phyloP scores from a whole-genome alignment of 2,329 filamentous ascomycete species.

The Pseudogymnoascus sp. region DNA sequence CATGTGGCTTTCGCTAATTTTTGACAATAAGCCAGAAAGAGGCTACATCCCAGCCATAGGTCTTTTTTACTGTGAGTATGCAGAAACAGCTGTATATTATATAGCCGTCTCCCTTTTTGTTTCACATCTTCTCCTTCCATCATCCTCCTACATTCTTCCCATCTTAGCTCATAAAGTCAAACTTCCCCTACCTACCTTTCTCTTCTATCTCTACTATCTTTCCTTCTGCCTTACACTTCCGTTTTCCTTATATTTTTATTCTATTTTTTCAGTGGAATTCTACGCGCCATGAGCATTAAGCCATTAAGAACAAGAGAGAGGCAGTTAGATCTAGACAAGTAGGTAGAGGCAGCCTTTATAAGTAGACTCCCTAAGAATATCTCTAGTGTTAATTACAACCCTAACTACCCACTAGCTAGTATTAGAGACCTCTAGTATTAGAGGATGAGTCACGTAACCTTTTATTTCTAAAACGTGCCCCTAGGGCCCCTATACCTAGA shows the following conservation, averaged over 20 bases:
- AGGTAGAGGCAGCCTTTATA: constrained; percentile 12
- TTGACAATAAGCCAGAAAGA: constrained; percentile 16
- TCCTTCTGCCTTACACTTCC: not conserved
- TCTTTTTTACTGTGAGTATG: constrained; percentile 12
- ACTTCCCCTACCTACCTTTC: constrained; percentile 8
- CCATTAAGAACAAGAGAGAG: constrained; percentile 8
- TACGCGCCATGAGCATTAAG: constrained; percentile 11
- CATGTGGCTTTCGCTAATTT: constrained; percentile 17
- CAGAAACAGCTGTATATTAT: constrained; percentile 11
- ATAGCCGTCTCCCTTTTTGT: constrained; percentile 9
- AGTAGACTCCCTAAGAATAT: constrained; percentile 12
- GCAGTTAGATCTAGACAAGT: constrained; percentile 13
- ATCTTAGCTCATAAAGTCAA: not conserved
- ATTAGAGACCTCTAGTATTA: too few relatives aligned
- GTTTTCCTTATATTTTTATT: not conserved
- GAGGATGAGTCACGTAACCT: too few relatives aligned
- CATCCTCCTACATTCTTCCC: not conserved
- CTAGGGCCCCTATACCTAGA: too few relatives aligned
- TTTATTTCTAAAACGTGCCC: too few relatives aligned
- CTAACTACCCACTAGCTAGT: too few relatives aligned
- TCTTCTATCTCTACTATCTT: not conserved
- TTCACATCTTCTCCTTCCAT: constrained; percentile 7
- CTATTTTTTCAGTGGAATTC: not conserved
- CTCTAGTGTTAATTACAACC: constrained; percentile 14
- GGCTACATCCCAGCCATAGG: constrained; percentile 12